Conservation (phyloP, 495 filamentous ascomycete genomes). For the Daldinia bambusicola region DNA sequence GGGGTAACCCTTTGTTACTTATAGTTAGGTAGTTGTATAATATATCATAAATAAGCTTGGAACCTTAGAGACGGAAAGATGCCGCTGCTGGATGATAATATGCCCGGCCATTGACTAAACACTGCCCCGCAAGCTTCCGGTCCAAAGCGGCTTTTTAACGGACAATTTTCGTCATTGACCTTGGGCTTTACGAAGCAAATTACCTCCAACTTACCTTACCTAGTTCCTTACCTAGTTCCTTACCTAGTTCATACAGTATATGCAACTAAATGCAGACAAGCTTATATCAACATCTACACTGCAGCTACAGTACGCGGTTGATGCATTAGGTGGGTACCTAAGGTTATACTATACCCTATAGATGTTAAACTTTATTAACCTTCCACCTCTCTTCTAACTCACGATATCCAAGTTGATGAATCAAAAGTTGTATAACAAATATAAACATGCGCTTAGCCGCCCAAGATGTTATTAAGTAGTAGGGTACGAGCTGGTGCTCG, state of each 20-base stretch:
- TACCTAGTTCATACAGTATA: not conserved
- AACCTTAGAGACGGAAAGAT: not conserved
- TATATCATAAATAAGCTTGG: not conserved
- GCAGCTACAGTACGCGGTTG: too few species aligned
- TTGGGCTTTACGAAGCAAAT: too few species aligned
- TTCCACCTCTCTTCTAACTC: not conserved
- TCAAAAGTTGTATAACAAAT: not conserved
- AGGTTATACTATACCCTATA: not conserved
- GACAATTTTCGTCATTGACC: slow-evolving; percentile 34
- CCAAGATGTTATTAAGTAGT: slow-evolving; percentile 44
- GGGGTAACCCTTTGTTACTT: not conserved
- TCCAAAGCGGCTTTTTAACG: slow-evolving; percentile 13
- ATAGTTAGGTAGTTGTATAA: not conserved
- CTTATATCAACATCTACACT: not conserved
- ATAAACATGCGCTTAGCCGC: slow-evolving; percentile 22
- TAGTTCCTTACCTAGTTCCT: too few species aligned
- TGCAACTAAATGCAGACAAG: not conserved
- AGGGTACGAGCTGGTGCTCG: slow-evolving; percentile 20
- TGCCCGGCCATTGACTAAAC: slow-evolving; percentile 7
- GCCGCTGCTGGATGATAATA: slow-evolving; percentile 1
- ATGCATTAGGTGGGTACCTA: not conserved
- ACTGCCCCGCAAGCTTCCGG: slow-evolving; percentile 31
- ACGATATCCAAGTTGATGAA: not conserved
- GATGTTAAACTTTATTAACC: not conserved
- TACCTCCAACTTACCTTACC: too few species aligned